phyloP scores from a whole-genome alignment of 2,329 filamentous ascomycete species.

The Xenoacremonium recifei region DNA sequence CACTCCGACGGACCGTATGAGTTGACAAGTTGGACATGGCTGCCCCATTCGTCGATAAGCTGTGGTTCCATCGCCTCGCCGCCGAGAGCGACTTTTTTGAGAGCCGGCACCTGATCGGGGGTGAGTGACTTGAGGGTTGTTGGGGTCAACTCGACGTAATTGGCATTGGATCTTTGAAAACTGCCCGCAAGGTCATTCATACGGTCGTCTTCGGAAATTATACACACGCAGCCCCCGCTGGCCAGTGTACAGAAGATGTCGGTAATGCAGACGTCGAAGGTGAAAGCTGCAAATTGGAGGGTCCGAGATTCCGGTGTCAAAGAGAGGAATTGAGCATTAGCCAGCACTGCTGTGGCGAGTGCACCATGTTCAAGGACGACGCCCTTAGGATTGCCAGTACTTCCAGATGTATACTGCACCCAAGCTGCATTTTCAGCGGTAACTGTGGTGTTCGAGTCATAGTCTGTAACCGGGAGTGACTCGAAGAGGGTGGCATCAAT shows the following conservation, averaged over 20 bases:
- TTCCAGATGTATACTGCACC: slow-evolving; percentile 22
- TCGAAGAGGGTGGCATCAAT: too few relatives aligned
- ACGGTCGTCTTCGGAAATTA: slow-evolving; percentile 38
- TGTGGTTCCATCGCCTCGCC: slow-evolving; percentile 2
- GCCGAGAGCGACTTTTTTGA: not conserved
- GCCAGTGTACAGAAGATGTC: slow-evolving; percentile 19
- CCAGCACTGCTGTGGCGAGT: slow-evolving; percentile 15
- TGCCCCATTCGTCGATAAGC: slow-evolving; percentile 19
- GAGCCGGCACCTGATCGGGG: not conserved
- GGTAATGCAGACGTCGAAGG: slow-evolving; percentile 30
- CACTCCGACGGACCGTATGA: slow-evolving; percentile 22
- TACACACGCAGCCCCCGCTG: slow-evolving; percentile 30
- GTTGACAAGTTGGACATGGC: slow-evolving; percentile 21
- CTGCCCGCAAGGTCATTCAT: slow-evolving; percentile 31
- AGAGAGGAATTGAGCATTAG: slow-evolving; percentile 20
- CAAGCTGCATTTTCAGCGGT: slow-evolving; percentile 20
- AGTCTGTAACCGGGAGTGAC: too few relatives aligned
- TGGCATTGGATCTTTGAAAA: slow-evolving; percentile 15
- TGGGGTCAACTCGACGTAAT: slow-evolving; percentile 7
- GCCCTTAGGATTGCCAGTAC: slow-evolving; percentile 18
- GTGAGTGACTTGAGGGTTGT: not conserved
- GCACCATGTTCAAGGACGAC: slow-evolving; percentile 19
- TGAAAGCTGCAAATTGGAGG: slow-evolving; percentile 32
- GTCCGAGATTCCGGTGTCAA: slow-evolving; percentile 24
- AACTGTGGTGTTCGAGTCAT: too few relatives aligned